These are phyloP conservation scores for Rhexocercosporidium sp. DNA, from an alignment of 2,329 filamentous ascomycete genomes.

Conservation along the genomic window DNA sequence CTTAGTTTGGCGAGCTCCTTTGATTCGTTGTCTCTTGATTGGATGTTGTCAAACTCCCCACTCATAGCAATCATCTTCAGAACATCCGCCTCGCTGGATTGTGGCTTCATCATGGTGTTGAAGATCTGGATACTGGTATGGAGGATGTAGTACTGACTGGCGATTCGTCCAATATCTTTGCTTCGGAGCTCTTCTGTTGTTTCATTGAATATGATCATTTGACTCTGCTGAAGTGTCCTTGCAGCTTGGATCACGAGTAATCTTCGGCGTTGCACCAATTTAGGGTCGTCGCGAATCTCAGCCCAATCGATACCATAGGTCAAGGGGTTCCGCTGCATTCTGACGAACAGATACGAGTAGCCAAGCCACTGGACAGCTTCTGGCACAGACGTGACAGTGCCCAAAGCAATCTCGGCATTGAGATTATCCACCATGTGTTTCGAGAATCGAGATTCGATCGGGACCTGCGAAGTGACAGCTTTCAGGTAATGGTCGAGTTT, in stretches of 20 bases:
- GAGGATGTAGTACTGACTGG: conserved; percentile 95
- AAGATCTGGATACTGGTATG: conserved; percentile 95
- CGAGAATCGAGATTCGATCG: conserved; percentile 97
- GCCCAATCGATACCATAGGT: conserved; percentile 95
- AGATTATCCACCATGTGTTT: conserved; percentile 93
- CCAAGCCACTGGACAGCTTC: conserved; percentile 98
- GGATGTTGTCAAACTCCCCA: conserved; percentile 96
- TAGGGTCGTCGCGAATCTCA: conserved; percentile 86
- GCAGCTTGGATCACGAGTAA: conserved; percentile 90
- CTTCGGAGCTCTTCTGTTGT: conserved; percentile 88
- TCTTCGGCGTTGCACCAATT: conserved; percentile 82
- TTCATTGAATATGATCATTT: conserved; percentile 99
- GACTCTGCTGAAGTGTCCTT: conserved; percentile 83
- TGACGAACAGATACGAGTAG: conserved; percentile 96
- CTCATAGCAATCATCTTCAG: conserved; percentile 97
- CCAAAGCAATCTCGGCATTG: conserved; percentile 91
- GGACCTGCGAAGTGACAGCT: conserved; percentile 92
- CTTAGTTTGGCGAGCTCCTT: conserved; percentile 82
- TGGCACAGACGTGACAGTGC: conserved; percentile 91
- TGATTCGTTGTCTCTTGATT: conserved; percentile 87
- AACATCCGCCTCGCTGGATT: conserved; percentile 87
- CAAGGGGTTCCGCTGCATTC: conserved; percentile 91
- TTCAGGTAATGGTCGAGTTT: conserved; percentile 89
- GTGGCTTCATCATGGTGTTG: conserved; percentile 90
- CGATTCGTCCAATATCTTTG: conserved; percentile 95